Evolutionary conservation across 768 basidiomycete genomes (phyloP), one percentile per base, ranked within the genome.

Genomic region (Macrolepiota albuminosa): DNA sequence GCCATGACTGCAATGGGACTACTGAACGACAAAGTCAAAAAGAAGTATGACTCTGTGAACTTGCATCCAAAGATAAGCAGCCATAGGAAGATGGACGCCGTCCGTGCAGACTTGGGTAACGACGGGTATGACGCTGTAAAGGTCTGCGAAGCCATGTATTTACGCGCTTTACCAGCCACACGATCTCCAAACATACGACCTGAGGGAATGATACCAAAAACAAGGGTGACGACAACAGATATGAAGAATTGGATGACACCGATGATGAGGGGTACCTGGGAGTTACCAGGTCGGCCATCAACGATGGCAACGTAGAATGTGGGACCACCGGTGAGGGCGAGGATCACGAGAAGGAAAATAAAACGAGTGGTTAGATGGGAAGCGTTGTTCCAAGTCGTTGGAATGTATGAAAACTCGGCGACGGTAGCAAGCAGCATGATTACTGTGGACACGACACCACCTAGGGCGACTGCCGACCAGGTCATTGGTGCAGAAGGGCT

Each of bases 101-200:
- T 79, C 51, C 97, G 92, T 4, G 93, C 86, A 48, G 75, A 75
- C 60, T 85, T 78, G 29, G 83, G 74, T 48, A 99, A 84, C 3
- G 81, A 75, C 0, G 96, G 97, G 70, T 99, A 99, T 5, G 95
- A 95, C 0, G 97, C 97, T 1, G 97, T 99, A 76, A 99, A 98
- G 0, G 97, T 98, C 73, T 99, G 97, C 21, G 93, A 95, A 42
- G 97, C 97, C 81, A 99, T 88, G 72, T 98, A 98, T 75, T 98
- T 98, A 68, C 97, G 84, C n/a, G 89, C 84, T 75, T 97, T 98
- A 67, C 96, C 93, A 6, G 95, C 92, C 6, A 99, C 97, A 61
- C 96, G 88, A 70, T 99, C 97, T 43, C 97, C 97, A 71, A 99
- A 98, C 93, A 99, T 96, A 53, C 96, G 84, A 6, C 96, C 97